Base-by-base conservation (phyloP, 179 eudicot genomes). In the Vitellaria paradoxa region DNA sequence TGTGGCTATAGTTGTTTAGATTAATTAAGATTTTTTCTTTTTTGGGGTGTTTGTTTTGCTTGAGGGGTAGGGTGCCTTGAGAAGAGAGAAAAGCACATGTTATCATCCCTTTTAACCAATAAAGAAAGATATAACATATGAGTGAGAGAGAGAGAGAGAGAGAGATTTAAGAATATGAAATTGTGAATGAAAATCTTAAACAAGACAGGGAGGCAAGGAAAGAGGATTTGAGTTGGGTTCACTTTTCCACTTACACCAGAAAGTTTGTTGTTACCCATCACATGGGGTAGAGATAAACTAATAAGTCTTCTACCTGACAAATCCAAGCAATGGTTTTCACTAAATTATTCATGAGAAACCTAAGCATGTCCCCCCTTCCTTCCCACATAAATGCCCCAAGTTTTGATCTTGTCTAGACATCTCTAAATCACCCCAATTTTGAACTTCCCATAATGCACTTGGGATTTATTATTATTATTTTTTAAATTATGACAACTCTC, bases 1-100 rank as follows among this genome's bases (percentile, higher is more conserved):
- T 14, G 37, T 26, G 24, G 67, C 65, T 56, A 20, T 6, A 61
- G 23, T 77, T 60, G n/a, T 57, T 14, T 46, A 64, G 46, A 50
- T 24, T 65, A 15, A 49, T 4, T 20, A 14, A 2, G 37, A 30
- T 2, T 30, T 30, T 30, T 30, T 30, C 2, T 30, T 30, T 21
- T n/a, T 30, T 21, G 23, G 74, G 26, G 68, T 20, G 70, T 59
- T 74, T 65, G 20, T 14, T 23, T 65, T 73, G 61, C 65, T 72
- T 70, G 80, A 50, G 64, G 61, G 10, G 78, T 65, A 42, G 68
- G 77, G 76, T 82, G 68, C 52, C 84, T 74, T 78, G 79, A 74
- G 72, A 63, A 37, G 68, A 82, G 80, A 79, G 82, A 71, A 79
- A 82, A 82, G 85, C 77, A 82, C 80, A 76, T 76, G 77, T 61